These are phyloP conservation scores for Aspergillus funiculosus DNA, from an alignment of 495 filamentous ascomycete genomes.

Conservation along the genomic window DNA sequence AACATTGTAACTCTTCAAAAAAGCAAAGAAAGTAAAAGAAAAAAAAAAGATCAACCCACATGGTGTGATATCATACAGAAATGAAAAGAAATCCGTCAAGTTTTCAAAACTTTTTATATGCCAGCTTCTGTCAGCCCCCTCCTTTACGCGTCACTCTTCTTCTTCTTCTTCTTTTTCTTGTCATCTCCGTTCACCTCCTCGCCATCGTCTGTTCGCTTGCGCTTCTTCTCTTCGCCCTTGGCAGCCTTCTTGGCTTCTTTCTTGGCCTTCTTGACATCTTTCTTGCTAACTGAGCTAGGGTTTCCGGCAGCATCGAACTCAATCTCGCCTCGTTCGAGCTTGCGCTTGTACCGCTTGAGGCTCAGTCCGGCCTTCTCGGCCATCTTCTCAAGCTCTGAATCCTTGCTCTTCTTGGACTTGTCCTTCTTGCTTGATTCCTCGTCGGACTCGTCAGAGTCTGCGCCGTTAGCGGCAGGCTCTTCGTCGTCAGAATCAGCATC, in stretches of 20 bases:
- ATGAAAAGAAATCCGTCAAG: conserved; percentile 29
- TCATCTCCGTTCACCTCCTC: conserved; percentile 35
- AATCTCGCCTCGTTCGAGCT: conserved; percentile 64
- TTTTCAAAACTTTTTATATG: conserved; percentile 15
- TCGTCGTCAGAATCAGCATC: conserved; percentile 41
- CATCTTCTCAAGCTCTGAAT: conserved; percentile 49
- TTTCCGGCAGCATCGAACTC: conserved; percentile 52
- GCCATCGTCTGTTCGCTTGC: conserved; percentile 48
- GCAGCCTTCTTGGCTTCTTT: conserved; percentile 54
- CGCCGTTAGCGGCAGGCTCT: conserved; percentile 37
- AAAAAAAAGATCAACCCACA: conserved; percentile 24
- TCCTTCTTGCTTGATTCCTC: conserved; percentile 32
- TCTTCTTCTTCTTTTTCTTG: conserved; percentile 59
- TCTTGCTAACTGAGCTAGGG: conserved; percentile 61
- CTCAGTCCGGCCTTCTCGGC: conserved; percentile 59
- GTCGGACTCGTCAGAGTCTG: conserved; percentile 43
- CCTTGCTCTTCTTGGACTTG: conserved; percentile 46
- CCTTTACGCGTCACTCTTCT: conserved; percentile 44
- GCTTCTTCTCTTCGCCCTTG: conserved; percentile 51
- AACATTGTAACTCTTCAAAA: conserved; percentile 31
- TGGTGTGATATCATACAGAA: conserved; percentile 48
- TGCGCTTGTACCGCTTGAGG: conserved; percentile 65
- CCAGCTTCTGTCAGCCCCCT: conserved; percentile 21
- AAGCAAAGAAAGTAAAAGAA: conserved; percentile 26
- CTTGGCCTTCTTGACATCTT: conserved; percentile 70